Base-by-base conservation (phyloP, 2,329 filamentous ascomycete genomes). In the Penicillium sp. region DNA sequence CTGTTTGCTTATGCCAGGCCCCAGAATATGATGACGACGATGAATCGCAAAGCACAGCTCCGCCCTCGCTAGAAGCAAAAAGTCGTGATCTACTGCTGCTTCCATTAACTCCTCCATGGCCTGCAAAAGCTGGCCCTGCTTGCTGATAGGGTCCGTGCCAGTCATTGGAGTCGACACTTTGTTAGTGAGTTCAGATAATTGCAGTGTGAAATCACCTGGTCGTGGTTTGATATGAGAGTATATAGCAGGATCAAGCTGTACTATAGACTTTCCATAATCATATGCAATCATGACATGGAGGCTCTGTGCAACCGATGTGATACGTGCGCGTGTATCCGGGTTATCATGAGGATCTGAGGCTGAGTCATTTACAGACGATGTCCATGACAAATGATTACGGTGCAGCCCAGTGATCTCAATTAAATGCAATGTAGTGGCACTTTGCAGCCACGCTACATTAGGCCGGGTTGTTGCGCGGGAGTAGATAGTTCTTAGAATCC, bases 391-490 rank as follows among this genome's bases (percentile, higher is more conserved):
- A 35, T 9, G 18, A 40, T 40, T 16, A n/a, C 57, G 61, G 19
- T 66, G 62, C 16, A 66, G 41, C 0, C 65, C 64, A 27, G 78
- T 76, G 8, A 80, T 78, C 59, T 83, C 81, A 1, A 81, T 70
- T 26, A 83, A 72, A 61, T 84, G 81, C 78, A 84, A 81, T 9
- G 78, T 67, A 0, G 74, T 78, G 47, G 77, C 81, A 53, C 78
- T 82, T 0, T 79, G 79, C 61, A 83, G 76, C 81, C 81, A 84
- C 1, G 78, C 73, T 0, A 74, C 71, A 56, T 83, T 78, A 0
- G 80, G 80, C 4, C 78, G 75, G 5, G 74, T 77, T 0, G 79
- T 79, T 3, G 78, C 68, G 3, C 81, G 73, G 8, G 83, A 67
- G 39, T 82, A 82, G 0, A 79, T 67, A 0, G 76, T 76, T 1